phyloP scores from a whole-genome alignment of 2,329 filamentous ascomycete species.

The Aspergillus floridensis region DNA sequence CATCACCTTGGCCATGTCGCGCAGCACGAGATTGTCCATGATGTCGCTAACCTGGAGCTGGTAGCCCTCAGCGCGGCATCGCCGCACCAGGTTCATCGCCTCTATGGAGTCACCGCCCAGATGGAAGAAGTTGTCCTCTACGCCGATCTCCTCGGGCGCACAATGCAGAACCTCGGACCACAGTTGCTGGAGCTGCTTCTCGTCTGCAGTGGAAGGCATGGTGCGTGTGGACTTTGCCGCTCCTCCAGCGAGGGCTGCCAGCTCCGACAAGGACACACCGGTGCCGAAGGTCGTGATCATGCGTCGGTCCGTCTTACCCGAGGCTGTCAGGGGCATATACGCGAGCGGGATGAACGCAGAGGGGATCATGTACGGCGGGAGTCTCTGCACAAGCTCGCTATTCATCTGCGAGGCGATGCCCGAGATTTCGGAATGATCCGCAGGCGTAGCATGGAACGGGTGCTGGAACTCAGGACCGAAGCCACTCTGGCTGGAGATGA shows the following conservation, averaged over 20 bases:
- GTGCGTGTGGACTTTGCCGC: not conserved
- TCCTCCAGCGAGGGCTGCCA: not conserved
- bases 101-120: conserved; percentile 26
- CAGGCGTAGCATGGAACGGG: conserved; percentile 5
- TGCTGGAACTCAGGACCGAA: conserved; percentile 11
- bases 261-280: conserved; percentile 5
- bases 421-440: conserved; percentile 1
- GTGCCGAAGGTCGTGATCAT: conserved; percentile 24
- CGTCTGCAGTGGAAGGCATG: conserved; percentile 8
- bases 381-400: not conserved
- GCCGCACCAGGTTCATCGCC: conserved; percentile 21
- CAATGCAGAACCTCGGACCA: conserved; percentile 13
- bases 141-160: conserved; percentile 2
- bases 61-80: conserved; percentile 11
- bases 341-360: conserved; percentile 39
- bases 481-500: conserved; percentile 13
- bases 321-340: conserved; percentile 37
- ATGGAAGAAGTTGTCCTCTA: conserved; percentile 24
- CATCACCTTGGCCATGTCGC: conserved; percentile 30
- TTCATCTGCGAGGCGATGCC: conserved; percentile 17
- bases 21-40: conserved; percentile 31
- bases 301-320: conserved; percentile 42
- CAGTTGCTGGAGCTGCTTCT: conserved; percentile 12
- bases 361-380: conserved; percentile 36
- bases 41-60: conserved; percentile 19